Conservation (phyloP, 2,329 filamentous ascomycete species). For the Cercospora brassicicola region DNA sequence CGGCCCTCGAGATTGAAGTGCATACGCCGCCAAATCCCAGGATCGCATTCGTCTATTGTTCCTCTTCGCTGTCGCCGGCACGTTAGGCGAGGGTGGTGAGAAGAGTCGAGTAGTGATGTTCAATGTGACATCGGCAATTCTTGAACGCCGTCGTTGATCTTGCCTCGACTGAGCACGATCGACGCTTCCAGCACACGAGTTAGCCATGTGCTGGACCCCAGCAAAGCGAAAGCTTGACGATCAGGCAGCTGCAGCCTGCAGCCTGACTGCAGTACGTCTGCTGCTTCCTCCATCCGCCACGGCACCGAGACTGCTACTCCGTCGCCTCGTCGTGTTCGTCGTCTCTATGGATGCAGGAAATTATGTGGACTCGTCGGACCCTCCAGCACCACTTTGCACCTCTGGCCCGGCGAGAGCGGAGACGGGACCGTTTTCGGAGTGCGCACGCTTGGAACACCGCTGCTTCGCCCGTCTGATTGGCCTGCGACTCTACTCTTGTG, state of each 20-base stretch:
- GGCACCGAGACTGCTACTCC: neutral
- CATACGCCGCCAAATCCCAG: neutral
- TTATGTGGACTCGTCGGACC: neutral
- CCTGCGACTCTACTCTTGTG: neutral
- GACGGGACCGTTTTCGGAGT: neutral
- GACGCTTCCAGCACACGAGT: constrained; percentile 1
- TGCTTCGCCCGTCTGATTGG: neutral
- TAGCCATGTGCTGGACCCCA: constrained; percentile 6
- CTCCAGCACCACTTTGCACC: neutral
- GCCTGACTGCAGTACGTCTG: neutral
- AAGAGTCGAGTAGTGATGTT: neutral
- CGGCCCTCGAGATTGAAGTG: neutral
- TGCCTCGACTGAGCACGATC: neutral
- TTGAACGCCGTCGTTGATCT: neutral
- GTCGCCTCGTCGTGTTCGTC: neutral
- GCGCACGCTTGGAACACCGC: neutral
- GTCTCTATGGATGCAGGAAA: neutral
- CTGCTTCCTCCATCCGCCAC: neutral
- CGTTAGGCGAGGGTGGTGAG: neutral
- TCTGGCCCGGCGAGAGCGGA: neutral
- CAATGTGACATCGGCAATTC: neutral
- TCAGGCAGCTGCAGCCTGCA: neutral
- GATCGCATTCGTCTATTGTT: neutral
- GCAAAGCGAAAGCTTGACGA: constrained; percentile 3
- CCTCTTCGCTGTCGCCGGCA: neutral